Evolutionary conservation across 2,329 filamentous ascomycete species (phyloP).

Genomic region (Talaromyces sp.): DNA sequence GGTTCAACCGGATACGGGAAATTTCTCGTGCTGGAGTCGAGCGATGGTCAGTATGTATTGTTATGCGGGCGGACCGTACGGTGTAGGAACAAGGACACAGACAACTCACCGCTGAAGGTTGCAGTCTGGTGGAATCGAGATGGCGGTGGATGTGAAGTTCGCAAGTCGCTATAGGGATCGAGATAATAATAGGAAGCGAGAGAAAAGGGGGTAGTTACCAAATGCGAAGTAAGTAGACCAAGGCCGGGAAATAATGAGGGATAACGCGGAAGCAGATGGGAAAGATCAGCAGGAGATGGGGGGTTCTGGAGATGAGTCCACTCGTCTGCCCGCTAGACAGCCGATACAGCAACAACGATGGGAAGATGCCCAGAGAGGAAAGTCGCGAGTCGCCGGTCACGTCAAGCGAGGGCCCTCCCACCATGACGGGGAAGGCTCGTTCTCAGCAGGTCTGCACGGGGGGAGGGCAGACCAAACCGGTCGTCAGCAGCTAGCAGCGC

Average conservation of each 20-base stretch:
- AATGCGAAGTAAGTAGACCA: neutral
- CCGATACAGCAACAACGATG: neutral
- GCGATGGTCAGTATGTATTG: neutral
- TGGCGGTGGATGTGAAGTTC: neutral
- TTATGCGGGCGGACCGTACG: neutral
- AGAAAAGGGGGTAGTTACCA: neutral
- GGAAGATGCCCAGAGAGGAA: neutral
- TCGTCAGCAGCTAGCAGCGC: neutral
- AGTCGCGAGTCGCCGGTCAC: neutral
- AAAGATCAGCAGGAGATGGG: conserved; percentile 1
- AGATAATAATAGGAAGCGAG: neutral
- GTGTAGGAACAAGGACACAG: neutral
- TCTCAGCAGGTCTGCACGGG: neutral
- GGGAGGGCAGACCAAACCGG: neutral
- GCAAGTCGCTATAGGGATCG: neutral
- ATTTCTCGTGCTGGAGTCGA: neutral
- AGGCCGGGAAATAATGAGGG: neutral
- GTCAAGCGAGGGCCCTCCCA: neutral
- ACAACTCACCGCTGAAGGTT: neutral
- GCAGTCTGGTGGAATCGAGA: conserved; percentile 4
- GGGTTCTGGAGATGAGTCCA: neutral
- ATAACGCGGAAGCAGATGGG: neutral
- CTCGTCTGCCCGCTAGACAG: neutral
- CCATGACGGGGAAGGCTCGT: neutral
- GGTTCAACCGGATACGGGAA: neutral